Base-by-base conservation (phyloP, 192 early-diverging fungal genomes). In the Podila minutissima region DNA sequence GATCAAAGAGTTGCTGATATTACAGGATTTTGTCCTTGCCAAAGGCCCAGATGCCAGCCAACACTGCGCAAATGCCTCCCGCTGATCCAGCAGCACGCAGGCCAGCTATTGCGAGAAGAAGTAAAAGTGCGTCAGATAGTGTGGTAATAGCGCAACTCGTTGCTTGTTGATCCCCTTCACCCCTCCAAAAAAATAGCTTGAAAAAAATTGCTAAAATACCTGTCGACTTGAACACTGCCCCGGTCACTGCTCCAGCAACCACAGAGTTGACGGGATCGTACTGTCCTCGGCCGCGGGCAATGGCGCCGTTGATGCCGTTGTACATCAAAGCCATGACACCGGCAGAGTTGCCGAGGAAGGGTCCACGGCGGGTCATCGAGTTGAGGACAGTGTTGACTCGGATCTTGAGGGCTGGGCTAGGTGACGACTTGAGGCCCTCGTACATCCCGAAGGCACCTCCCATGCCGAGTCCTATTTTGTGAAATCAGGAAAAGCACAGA, bases 301-400 rank as follows among this genome's bases (percentile, higher is more conserved):
- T 92, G 59, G 83, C 79, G 29, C 90, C 88, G 83, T 91, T 93
- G 63, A 91, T 86, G 62, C 86, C 88, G 74, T 93, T 95, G 86
- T 95, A 95, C 67, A 93, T 84, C 92, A 95, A 90, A 28, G 90
- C 93, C 68, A 95, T 75, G 24, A 95, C 86, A 74, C 93, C 94
- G 37, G 91, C 83, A 31, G 94, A 93, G 87, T 95, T 95, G 74
- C 90, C 94, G 60, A 95, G 73, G 70, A 92, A 93, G 22, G 94
- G 94, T 19, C 94, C 94, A 59, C 94, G 91, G 55, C 94, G 89
- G 10, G 94, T 95, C 82, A 93, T 91, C 28, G 90, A 87, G 86
- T 95, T 95, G 61, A 95, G 87, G 37, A 93, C 89, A 62, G 90
- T 92, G 85, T 95, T 95, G 33, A 95, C 82, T 49, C 93, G 90